Evolutionary conservation across 441 rosid species (phyloP).

Genomic region (Pelargonium fulgidum): DNA sequence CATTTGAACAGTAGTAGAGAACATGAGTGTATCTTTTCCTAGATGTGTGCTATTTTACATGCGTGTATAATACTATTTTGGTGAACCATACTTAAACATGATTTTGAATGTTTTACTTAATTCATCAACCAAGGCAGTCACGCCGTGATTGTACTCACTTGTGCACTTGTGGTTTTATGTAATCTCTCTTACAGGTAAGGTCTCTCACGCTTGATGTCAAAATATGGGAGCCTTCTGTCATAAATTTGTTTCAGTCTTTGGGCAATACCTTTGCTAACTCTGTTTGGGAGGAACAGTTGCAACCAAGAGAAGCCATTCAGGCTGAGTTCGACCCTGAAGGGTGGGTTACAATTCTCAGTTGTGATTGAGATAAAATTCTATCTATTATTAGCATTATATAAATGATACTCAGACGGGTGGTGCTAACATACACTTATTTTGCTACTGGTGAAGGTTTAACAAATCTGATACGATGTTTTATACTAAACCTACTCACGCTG

Average conservation of each 20-base stretch:
- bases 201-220: conserved; percentile 94
- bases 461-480: conserved; percentile 42
- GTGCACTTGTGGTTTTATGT: background rate
- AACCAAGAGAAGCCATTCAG: conserved; percentile 38
- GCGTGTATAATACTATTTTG: background rate
- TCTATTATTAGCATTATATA: background rate
- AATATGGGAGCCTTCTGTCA: conserved; percentile 83
- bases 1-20: background rate
- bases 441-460: conserved; percentile 37
- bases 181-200: conserved; percentile 61
- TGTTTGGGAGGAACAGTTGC: conserved; percentile 76
- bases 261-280: conserved; percentile 70
- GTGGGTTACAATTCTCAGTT: conserved; percentile 31
- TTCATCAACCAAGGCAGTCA: background rate
- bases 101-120: background rate
- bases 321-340: conserved; percentile 34
- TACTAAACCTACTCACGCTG: conserved; percentile 62
- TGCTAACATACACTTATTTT: conserved; percentile 12
- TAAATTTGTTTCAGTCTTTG: conserved; percentile 69
- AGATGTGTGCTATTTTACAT: background rate
- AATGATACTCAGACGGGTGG: background rate
- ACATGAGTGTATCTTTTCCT: background rate
- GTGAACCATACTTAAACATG: background rate
- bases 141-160: conserved; percentile 1
- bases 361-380: background rate